Conservation (phyloP, 495 filamentous ascomycete species). For the Podospora tetraspora region DNA sequence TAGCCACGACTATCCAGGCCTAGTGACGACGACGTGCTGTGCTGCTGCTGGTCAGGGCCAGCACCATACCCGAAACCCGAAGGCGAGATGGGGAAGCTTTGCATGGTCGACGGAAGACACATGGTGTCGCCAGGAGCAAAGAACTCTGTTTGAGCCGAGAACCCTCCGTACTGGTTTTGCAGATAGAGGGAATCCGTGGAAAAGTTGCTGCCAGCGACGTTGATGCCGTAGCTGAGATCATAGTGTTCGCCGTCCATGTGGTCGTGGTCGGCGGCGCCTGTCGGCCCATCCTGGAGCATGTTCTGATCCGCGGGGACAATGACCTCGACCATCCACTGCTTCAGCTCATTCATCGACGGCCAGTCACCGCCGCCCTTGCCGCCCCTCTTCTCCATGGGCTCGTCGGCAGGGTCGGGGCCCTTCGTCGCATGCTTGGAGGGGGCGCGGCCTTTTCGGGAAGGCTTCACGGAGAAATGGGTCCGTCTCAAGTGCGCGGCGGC, state of each 20-base stretch:
- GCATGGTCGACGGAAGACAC: slow-evolving; percentile 19
- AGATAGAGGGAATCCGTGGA: slow-evolving; percentile 12
- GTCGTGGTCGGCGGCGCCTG: slow-evolving; percentile 30
- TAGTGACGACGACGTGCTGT: slow-evolving; percentile 25
- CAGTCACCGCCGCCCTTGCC: slow-evolving; percentile 80
- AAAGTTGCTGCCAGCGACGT: slow-evolving; percentile 1
- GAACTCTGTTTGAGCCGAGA: slow-evolving; percentile 18
- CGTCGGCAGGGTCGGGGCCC: slow-evolving; percentile 30
- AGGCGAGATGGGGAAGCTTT: slow-evolving; percentile 36
- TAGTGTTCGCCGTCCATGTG: slow-evolving; percentile 26
- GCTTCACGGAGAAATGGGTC: slow-evolving; percentile 67
- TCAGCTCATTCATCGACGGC: slow-evolving; percentile 74
- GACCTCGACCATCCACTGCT: slow-evolving; percentile 76
- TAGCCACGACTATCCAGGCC: slow-evolving; percentile 30
- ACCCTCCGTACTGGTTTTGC: slow-evolving; percentile 13
- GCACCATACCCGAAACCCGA: slow-evolving; percentile 31
- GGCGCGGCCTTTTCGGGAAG: slow-evolving; percentile 38
- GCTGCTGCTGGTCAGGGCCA: slow-evolving; percentile 4
- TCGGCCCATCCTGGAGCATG: slow-evolving; percentile 20
- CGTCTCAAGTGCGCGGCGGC: slow-evolving; percentile 87
- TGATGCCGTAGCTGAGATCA: slow-evolving; percentile 21
- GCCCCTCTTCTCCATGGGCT: slow-evolving; percentile 56
- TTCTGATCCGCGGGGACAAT: slow-evolving; percentile 37
- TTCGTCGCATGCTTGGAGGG: slow-evolving; percentile 34
- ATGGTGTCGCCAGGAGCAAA: slow-evolving; percentile 25